Percentiles rank a stretch among this genome's conserved stretches.
These are phyloP conservation scores for Fusarium pseudoanthophilum DNA, from an alignment of 2,329 filamentous ascomycete genomes.

Conservation along the genomic window DNA sequence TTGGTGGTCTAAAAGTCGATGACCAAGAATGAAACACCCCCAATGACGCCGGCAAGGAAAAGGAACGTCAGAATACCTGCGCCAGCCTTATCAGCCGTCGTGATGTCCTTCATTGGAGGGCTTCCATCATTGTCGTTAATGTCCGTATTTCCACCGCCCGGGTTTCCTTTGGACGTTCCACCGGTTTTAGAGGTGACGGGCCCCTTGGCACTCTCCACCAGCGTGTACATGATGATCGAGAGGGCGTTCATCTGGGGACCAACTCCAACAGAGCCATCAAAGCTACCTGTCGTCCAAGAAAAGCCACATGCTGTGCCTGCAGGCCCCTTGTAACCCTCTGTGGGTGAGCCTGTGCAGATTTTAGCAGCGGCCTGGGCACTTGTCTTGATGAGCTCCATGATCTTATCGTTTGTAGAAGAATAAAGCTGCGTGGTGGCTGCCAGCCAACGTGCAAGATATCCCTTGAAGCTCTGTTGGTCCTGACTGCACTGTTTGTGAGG, in stretches of 20 bases:
- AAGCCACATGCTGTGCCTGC: constrained; percentile 74
- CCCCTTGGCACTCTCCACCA: constrained; percentile 56
- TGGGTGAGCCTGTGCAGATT: constrained; percentile 61
- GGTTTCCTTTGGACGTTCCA: constrained; percentile 67
- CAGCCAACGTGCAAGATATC: constrained; percentile 76
- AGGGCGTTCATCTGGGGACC: constrained; percentile 77
- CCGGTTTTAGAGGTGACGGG: constrained; percentile 66
- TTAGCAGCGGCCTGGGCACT: constrained; percentile 63
- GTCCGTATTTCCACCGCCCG: constrained; percentile 55
- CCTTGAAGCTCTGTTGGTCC: constrained; percentile 81
- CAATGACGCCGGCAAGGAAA: constrained; percentile 60
- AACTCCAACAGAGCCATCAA: constrained; percentile 71
- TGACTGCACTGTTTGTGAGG: constrained; percentile 68
- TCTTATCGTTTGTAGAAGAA: constrained; percentile 60
- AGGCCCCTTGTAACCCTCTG: constrained; percentile 58
- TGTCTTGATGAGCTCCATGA: constrained; percentile 63
- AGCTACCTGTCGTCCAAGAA: constrained; percentile 66
- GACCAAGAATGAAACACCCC: constrained; percentile 56
- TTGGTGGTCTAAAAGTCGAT: constrained; percentile 8
- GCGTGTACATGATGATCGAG: constrained; percentile 69
- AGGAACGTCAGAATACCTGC: constrained; percentile 67
- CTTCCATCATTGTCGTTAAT: constrained; percentile 43
- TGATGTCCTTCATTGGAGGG: constrained; percentile 50
- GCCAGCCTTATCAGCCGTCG: constrained; percentile 62
- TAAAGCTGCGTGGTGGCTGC: constrained; percentile 65